phyloP scores from a whole-genome alignment of 1,284 basidiomycete genomes.

The Entoloma clypeatum region DNA sequence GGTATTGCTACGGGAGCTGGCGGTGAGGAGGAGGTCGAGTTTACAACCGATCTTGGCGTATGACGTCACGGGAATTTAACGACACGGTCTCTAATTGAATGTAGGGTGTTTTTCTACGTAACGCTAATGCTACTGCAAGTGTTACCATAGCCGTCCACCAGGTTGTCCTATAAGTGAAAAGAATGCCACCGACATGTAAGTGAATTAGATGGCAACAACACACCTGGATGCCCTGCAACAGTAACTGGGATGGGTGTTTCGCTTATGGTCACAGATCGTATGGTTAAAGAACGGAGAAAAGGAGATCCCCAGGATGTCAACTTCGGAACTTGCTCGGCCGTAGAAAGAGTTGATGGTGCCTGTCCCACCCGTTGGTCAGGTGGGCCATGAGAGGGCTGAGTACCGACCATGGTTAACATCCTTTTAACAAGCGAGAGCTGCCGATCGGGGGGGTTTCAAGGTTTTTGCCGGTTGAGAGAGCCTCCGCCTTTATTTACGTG shows the following conservation, averaged over 20 bases:
- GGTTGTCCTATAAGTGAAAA: conserved; percentile 28
- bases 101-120: too few relatives aligned
- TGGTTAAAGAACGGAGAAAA: conserved; percentile 68
- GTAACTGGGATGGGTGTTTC: conserved; percentile 48
- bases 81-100: too few relatives aligned
- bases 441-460: too few relatives aligned
- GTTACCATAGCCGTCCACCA: conserved; percentile 36
- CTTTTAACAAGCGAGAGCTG: conserved; percentile 58
- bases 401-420: conserved; percentile 51
- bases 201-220: conserved; percentile 49
- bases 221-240: conserved; percentile 51
- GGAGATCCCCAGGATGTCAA: conserved; percentile 61
- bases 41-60: too few relatives aligned
- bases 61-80: too few relatives aligned
- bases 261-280: conserved; percentile 44
- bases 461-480: too few relatives aligned
- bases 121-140: conserved; percentile 34
- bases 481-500: too few relatives aligned
- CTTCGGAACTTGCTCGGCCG: conserved; percentile 40
- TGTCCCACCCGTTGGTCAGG: conserved; percentile 62
- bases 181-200: too few relatives aligned
- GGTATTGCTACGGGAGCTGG: too few relatives aligned
- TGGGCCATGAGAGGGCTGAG: conserved; percentile 57
- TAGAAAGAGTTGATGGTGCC: conserved; percentile 46
- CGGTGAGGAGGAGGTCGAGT: too few relatives aligned